Conservation (phyloP, 306 rosid genomes). For the Fragaria iinumae region DNA sequence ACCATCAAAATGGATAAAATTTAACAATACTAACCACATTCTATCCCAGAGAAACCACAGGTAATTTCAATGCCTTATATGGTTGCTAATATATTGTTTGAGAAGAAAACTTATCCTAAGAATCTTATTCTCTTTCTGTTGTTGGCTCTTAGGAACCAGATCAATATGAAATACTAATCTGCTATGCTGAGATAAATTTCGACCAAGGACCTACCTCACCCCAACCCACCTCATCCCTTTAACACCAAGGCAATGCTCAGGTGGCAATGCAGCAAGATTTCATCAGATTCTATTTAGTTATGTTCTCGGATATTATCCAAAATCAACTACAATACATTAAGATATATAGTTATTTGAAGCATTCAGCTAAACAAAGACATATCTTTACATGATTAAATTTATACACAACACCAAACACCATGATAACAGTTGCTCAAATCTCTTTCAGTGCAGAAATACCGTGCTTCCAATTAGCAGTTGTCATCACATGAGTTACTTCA, state of each 20-base stretch:
- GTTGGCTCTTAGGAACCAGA: background rate
- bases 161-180: background rate
- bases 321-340: background rate
- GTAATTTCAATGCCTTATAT: background rate
- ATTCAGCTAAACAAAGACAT: background rate
- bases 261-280: background rate
- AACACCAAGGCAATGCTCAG: background rate
- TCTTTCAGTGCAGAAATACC: background rate
- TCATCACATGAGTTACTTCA: background rate
- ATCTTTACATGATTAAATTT: background rate
- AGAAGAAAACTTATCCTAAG: background rate
- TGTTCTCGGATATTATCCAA: background rate
- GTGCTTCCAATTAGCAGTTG: background rate
- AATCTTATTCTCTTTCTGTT: background rate
- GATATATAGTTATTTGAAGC: background rate
- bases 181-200: background rate
- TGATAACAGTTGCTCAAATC: background rate
- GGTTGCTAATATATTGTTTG: background rate
- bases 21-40: background rate
- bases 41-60: slow-evolving; percentile 4
- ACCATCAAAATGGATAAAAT: slow-evolving; percentile 14
- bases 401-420: background rate
- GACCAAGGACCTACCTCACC: background rate
- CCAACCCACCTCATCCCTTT: background rate
- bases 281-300: background rate